Evolutionary conservation across 352 stramenopile species (phyloP), one percentile per base, ranked within the genome.

Genomic region (Pythium pyrilobum): DNA sequence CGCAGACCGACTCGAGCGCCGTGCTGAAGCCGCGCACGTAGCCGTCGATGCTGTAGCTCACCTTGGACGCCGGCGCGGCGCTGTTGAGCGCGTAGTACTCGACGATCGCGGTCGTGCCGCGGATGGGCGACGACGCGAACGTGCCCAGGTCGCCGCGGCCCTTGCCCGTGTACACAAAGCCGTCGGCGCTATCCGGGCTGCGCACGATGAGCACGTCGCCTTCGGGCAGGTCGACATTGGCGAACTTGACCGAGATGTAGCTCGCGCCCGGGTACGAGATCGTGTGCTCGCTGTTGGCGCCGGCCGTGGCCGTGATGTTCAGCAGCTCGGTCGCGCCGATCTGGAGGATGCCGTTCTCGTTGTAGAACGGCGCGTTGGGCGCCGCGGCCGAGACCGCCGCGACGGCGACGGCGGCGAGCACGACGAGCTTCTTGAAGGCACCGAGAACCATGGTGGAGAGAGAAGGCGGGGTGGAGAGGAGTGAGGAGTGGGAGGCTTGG

Each of bases 221-320:
- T 16, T 68, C 50, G 3, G 77, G 77, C 5, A 90, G 58, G 51
- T 81, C 61, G 31, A 90, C 75, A 23, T 52, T 52, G 42, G 56
- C 36, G 39, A 90, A 85, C 44, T 81, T 66, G 18, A 88, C 64
- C 4, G 72, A 56, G 28, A 86, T 74, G 55, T 86, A 86, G 16
- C 57, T 73, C 16, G 75, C 68, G 21, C 66, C 63, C 32, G 77
- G 54, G 69, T 82, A 66, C 38, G 66, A 61, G 40, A 63, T 52
- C 23, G 25, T 40, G 39, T 63, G 36, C 48, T 39, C 24, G 48
- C 23, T 45, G 32, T 52, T 46, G 24, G 20, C n/a, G 3, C 29
- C 53, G 8, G 34, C 34, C 11, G 33, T 41, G 13, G n/a, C 43
- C 8, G 32, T 52, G 43, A 54, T 48, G 34, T 46, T 54, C 33